These are phyloP conservation scores for Globisporangium nodosum DNA, from an alignment of 352 stramenopile genomes.

Conservation along the genomic window DNA sequence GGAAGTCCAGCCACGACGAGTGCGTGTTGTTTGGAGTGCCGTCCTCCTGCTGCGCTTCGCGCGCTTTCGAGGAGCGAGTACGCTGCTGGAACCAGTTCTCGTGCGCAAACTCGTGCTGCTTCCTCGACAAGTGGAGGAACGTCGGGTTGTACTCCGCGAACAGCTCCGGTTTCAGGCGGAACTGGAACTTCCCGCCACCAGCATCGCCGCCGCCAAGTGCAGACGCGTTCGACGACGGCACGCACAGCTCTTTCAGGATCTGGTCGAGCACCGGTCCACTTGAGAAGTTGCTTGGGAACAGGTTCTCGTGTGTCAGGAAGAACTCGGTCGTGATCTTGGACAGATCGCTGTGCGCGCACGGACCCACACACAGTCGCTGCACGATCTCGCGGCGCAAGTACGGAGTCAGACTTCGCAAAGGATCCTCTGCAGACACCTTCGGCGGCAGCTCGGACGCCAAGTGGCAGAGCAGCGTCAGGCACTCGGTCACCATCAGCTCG, in stretches of 20 bases:
- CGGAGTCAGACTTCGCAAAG: slow-evolving; percentile 53
- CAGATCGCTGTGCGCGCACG: slow-evolving; percentile 77
- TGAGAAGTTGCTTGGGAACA: slow-evolving; percentile 71
- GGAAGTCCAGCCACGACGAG: slow-evolving; percentile 76
- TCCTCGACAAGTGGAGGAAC: slow-evolving; percentile 82
- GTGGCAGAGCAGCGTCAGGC: slow-evolving; percentile 67
- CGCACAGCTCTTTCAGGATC: slow-evolving; percentile 74
- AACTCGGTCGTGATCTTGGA: slow-evolving; percentile 84
- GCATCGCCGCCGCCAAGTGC: slow-evolving; percentile 23
- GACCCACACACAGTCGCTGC: slow-evolving; percentile 73
- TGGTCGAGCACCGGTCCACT: slow-evolving; percentile 60
- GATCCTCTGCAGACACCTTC: slow-evolving; percentile 37
- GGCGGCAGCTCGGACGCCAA: slow-evolving; percentile 73
- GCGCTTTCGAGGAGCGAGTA: slow-evolving; percentile 54
- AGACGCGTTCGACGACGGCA: slow-evolving; percentile 19
- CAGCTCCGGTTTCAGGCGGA: slow-evolving; percentile 74
- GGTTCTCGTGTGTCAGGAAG: slow-evolving; percentile 67
- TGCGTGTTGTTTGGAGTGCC: slow-evolving; percentile 54
- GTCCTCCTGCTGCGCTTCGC: slow-evolving; percentile 59
- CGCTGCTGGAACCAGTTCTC: slow-evolving; percentile 86
- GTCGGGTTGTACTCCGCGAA: slow-evolving; percentile 83
- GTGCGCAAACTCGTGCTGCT: slow-evolving; percentile 84
- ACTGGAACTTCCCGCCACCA: slow-evolving; percentile 62
- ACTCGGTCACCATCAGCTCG: slow-evolving; percentile 80
- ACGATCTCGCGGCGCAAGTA: slow-evolving; percentile 76